phyloP scores from a whole-genome alignment of 306 rosid species.

The Notholithocarpus densiflorus region DNA sequence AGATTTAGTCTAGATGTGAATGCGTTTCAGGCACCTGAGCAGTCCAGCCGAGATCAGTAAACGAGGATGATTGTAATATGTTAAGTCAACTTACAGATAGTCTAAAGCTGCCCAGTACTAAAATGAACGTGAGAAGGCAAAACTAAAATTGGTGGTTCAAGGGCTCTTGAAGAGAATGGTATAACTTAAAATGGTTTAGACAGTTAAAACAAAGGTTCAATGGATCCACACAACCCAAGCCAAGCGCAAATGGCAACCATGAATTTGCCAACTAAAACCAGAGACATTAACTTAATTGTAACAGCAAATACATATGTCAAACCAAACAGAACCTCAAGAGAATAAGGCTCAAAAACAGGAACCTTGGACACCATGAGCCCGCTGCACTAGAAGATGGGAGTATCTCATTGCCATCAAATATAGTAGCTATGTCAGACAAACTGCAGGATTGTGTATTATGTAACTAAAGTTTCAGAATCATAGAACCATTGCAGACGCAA shows the following conservation, averaged over 20 bases:
- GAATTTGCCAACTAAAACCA: not conserved
- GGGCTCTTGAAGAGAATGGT: not conserved
- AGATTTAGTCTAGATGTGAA: not conserved
- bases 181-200: slow-evolving; percentile 8
- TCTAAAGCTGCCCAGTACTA: not conserved
- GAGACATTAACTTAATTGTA: not conserved
- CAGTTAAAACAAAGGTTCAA: not conserved
- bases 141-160: slow-evolving; percentile 7
- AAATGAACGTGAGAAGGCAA: not conserved
- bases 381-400: slow-evolving; percentile 22
- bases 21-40: slow-evolving; percentile 13
- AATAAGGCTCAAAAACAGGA: slow-evolving; percentile 17
- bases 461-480: slow-evolving; percentile 26
- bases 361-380: slow-evolving; percentile 12
- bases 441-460: slow-evolving; percentile 15
- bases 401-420: slow-evolving; percentile 23
- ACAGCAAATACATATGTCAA: not conserved
- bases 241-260: not conserved
- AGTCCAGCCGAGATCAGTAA: not conserved
- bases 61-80: not conserved
- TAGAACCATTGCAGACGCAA: slow-evolving; percentile 18
- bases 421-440: slow-evolving; percentile 22
- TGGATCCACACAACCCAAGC: not conserved
- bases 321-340: slow-evolving; percentile 1
- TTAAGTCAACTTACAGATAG: not conserved